phyloP scores from a whole-genome alignment of 805 yeast species.

The Komagataella mondaviorum region DNA sequence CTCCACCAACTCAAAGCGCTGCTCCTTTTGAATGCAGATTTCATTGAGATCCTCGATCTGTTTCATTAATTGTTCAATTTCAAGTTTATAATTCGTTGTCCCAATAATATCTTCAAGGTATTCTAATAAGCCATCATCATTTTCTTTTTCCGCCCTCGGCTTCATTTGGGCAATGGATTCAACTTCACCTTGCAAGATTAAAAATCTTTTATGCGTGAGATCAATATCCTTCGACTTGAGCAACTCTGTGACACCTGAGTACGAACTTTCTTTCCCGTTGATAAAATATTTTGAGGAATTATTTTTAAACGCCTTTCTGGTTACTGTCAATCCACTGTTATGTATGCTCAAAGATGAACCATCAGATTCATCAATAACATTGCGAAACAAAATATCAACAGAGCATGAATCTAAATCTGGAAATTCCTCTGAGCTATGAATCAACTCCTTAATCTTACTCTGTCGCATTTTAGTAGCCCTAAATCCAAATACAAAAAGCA shows the following conservation, averaged over 20 bases:
- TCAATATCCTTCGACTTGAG: conserved; percentile 81
- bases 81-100: conserved; percentile 68
- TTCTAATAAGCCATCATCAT: conserved; percentile 88
- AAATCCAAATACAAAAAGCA: conserved; percentile 94
- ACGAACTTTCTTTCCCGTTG: conserved; percentile 55
- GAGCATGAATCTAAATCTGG: conserved; percentile 63
- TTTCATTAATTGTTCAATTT: conserved; percentile 50
- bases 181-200: conserved; percentile 95
- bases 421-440: conserved; percentile 74
- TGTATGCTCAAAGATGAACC: conserved; percentile 30
- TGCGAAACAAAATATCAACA: conserved; percentile 81
- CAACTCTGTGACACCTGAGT: conserved; percentile 64
- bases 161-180: conserved; percentile 98
- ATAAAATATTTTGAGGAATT: conserved; percentile 71
- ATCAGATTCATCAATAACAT: conserved; percentile 45
- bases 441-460: conserved; percentile 80
- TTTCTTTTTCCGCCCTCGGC: conserved; percentile 85
- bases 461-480: conserved; percentile 96
- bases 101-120: conserved; percentile 96
- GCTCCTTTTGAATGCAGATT: conserved; percentile 67
- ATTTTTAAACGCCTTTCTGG: conserved; percentile 68
- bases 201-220: conserved; percentile 84
- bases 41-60: conserved; percentile 69
- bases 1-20: conserved; percentile 66
- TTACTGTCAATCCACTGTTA: conserved; percentile 49